Conservation (phyloP, 2,329 filamentous ascomycete genomes). For the Zasmidium citrigriseum region DNA sequence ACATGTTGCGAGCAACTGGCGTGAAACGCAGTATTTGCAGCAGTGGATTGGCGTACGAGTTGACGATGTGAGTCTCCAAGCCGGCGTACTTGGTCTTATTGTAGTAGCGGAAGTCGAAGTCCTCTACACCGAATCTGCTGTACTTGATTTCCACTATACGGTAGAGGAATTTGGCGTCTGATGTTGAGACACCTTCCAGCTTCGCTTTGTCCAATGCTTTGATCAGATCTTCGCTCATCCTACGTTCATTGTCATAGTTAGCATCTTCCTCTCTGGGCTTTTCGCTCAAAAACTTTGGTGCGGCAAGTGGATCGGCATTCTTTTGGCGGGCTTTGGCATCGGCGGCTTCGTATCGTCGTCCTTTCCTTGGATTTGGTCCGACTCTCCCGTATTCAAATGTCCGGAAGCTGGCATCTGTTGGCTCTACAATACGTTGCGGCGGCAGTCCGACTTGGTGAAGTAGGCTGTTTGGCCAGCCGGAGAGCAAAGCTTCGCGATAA, state of each 20-base stretch:
- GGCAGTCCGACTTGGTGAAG: slow-evolving; percentile 84
- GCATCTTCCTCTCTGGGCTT: slow-evolving; percentile 67
- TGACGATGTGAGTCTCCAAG: slow-evolving; percentile 92
- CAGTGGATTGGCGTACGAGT: slow-evolving; percentile 92
- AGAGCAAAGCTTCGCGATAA: slow-evolving; percentile 84
- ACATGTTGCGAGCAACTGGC: slow-evolving; percentile 81
- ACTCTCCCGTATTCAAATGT: slow-evolving; percentile 66
- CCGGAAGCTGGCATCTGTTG: slow-evolving; percentile 68
- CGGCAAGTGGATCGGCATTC: slow-evolving; percentile 63
- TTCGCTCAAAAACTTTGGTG: slow-evolving; percentile 93
- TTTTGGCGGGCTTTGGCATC: slow-evolving; percentile 51
- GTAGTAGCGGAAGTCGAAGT: slow-evolving; percentile 98
- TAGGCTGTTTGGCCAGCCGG: slow-evolving; percentile 83
- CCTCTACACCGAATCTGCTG: slow-evolving; percentile 97
- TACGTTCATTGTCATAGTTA: slow-evolving; percentile 42
- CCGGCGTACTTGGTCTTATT: slow-evolving; percentile 92
- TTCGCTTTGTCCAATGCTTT: slow-evolving; percentile 69
- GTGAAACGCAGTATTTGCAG: slow-evolving; percentile 91
- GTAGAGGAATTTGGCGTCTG: slow-evolving; percentile 86
- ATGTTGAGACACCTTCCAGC: slow-evolving; percentile 70
- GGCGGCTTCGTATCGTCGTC: slow-evolving; percentile 75
- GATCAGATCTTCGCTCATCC: slow-evolving; percentile 58
- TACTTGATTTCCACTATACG: slow-evolving; percentile 97
- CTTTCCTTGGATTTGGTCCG: slow-evolving; percentile 57
- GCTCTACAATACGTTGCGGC: slow-evolving; percentile 68